Evolutionary conservation across 208 protist genomes (phyloP), one percentile per base, ranked within the genome.

Genomic region (Crithidia thermophila): DNA sequence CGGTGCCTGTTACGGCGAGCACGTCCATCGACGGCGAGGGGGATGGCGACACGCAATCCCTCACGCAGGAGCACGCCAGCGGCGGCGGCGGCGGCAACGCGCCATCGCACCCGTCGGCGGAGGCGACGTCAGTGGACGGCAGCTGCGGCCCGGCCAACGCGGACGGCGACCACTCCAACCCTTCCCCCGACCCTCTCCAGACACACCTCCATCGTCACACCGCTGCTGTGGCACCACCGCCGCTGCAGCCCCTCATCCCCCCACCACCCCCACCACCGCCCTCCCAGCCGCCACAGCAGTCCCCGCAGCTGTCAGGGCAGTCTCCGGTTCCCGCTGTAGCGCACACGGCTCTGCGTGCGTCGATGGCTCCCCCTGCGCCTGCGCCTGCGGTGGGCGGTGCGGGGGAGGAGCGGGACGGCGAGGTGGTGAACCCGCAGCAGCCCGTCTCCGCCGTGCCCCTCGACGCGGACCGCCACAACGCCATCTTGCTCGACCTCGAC

Each of bases 401-500:
- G 2, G 30, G 30, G 13, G 49, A 30, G 14, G 63, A 50, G 0
- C 63, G 58, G 13, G 72, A 62, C 34, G 72, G 72, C 2, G 72
- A 77, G 49, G 58, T 33, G 14, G 50, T 77, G 1, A 77, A 53
- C 33, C 76, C 63, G 21, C 61, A 68, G 36, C 55, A 67, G 30
- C 34, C 64, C 10, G 13, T 47, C 28, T 50, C 57, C 37, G 20
- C 62, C 20, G 50, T 80, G 18, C 77, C 77, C 36, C 63, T 94
- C 14, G 88, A 94, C 72, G 61, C 36, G 16, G 91, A 94, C 49
- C 70, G 52, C 23, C 62, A 90, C 66, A 75, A 71, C 63, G 76
- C 74, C 42, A 82, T 94, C 33, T 66, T 96, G 27, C 79, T 96
- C 25, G 91, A 96, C 66, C 71, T 89, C 36, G 91, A 96, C 60